A percentile compares a stretch with the other conserved stretches of the same genome.
Evolutionary conservation across 257 asterid genomes (phyloP).

Genomic region (Solanum chilense): DNA sequence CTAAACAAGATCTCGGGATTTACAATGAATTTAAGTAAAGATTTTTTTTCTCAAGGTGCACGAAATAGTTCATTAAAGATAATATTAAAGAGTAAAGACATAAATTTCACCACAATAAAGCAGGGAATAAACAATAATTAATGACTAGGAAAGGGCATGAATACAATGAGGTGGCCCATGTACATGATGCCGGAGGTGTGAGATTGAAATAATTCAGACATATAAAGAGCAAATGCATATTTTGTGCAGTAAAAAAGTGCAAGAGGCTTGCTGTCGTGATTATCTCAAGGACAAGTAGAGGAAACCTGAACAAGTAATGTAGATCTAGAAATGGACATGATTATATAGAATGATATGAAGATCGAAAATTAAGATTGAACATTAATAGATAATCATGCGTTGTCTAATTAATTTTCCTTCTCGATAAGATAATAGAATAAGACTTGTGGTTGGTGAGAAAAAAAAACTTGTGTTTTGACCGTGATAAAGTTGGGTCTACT

Average conservation of each 20-base stretch:
- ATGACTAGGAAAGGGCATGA: neutral
- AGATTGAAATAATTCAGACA: neutral
- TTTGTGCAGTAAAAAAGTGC: too few species aligned
- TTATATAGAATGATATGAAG: too few species aligned
- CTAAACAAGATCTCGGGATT: neutral
- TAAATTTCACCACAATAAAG: neutral
- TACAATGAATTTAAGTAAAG: too few species aligned
- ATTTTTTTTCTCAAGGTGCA: neutral
- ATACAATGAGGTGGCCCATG: neutral
- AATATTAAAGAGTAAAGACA: neutral
- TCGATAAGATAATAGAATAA: neutral
- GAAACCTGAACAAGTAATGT: too few species aligned
- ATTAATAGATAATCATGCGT: too few species aligned
- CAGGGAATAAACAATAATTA: neutral
- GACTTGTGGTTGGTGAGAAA: neutral
- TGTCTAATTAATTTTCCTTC: too few species aligned
- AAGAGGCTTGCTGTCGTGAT: too few species aligned
- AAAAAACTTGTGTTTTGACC: neutral
- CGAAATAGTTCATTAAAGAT: neutral
- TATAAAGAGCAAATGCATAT: neutral
- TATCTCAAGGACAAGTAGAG: too few species aligned
- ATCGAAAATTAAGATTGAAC: too few species aligned
- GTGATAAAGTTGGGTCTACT: neutral
- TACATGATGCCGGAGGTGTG: neutral
- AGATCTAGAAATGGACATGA: too few species aligned